A percentile compares a stretch with the other conserved stretches of the same genome.
Conservation (phyloP, 495 filamentous ascomycete genomes). For the Penicillium paradoxum region DNA sequence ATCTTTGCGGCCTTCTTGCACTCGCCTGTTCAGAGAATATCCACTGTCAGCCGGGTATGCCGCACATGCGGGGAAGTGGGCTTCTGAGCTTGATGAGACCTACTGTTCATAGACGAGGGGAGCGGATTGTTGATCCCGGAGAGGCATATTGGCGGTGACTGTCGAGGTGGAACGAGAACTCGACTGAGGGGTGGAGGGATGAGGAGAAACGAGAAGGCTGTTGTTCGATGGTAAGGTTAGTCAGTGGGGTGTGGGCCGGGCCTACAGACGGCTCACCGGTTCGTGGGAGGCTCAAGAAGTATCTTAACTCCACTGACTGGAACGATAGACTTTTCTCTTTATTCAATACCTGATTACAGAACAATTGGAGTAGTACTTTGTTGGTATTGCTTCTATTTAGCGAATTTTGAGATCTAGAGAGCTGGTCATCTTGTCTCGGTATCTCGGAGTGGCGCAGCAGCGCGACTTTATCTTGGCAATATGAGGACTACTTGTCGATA, state of each 20-base stretch:
- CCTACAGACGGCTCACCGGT: constrained; percentile 19
- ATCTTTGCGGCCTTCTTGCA: constrained; percentile 92
- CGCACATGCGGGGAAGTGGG: constrained; percentile 36
- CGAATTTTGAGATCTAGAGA: too few relatives aligned
- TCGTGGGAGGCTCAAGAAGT: constrained; percentile 13
- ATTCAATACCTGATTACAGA: background rate
- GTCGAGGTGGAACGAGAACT: constrained; percentile 8
- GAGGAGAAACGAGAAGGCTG: constrained; percentile 13
- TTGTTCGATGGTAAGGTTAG: constrained; percentile 22
- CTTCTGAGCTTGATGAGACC: constrained; percentile 21
- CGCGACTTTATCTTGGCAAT: background rate
- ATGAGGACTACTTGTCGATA: background rate
- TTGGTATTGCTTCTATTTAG: too few relatives aligned
- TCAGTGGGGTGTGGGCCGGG: constrained; percentile 33
- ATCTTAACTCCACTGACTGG: too few relatives aligned
- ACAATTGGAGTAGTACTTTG: too few relatives aligned
- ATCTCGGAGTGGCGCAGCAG: background rate
- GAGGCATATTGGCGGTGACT: constrained; percentile 41
- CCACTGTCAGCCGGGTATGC: constrained; percentile 24
- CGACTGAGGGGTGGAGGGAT: constrained; percentile 5
- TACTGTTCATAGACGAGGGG: constrained; percentile 61
- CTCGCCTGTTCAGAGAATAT: constrained; percentile 52
- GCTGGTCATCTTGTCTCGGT: background rate
- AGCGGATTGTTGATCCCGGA: constrained; percentile 67
- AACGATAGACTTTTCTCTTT: too few relatives aligned